Conservation (phyloP, 164 flowering plant genomes). For the Buxus sempervirens region DNA sequence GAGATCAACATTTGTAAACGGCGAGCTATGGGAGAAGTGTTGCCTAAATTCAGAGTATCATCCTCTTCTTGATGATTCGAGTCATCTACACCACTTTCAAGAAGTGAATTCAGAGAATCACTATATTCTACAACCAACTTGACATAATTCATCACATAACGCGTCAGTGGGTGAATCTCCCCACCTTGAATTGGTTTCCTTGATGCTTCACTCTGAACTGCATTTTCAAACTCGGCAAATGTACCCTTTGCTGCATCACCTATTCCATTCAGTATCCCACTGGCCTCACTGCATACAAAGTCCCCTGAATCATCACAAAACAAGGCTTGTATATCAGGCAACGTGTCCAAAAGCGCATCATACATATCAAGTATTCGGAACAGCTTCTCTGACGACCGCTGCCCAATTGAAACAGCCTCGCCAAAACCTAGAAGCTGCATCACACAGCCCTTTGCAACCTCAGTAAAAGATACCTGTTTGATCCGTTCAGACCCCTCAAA, state of each 20-base stretch:
- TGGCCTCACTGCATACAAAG: constrained; percentile 46
- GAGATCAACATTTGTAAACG: constrained; percentile 43
- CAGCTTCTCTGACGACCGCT: constrained; percentile 58
- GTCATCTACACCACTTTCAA: constrained; percentile 28
- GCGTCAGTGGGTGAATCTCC: constrained; percentile 69
- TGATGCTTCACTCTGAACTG: constrained; percentile 54
- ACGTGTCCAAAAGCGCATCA: constrained; percentile 46
- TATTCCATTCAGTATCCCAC: constrained; percentile 46
- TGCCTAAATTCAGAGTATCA: constrained; percentile 23
- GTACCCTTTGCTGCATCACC: constrained; percentile 74
- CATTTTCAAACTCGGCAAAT: constrained; percentile 75
- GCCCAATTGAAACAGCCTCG: constrained; percentile 68
- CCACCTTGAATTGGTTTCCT: constrained; percentile 56
- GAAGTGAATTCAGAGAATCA: constrained; percentile 48
- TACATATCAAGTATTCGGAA: constrained; percentile 81
- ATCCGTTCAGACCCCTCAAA: constrained; percentile 47
- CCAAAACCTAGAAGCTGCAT: constrained; percentile 76
- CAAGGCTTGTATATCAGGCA: constrained; percentile 46
- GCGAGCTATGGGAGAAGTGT: constrained; percentile 37
- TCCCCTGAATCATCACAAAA: constrained; percentile 42
- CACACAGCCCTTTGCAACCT: constrained; percentile 66
- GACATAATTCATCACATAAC: constrained; percentile 87
- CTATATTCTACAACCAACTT: constrained; percentile 72
- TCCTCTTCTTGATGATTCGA: constrained; percentile 14
- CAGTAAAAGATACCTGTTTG: constrained; percentile 60